Evolutionary conservation across 1,139 yeast species (phyloP).

Genomic region (Sugiyamaella novakii): DNA sequence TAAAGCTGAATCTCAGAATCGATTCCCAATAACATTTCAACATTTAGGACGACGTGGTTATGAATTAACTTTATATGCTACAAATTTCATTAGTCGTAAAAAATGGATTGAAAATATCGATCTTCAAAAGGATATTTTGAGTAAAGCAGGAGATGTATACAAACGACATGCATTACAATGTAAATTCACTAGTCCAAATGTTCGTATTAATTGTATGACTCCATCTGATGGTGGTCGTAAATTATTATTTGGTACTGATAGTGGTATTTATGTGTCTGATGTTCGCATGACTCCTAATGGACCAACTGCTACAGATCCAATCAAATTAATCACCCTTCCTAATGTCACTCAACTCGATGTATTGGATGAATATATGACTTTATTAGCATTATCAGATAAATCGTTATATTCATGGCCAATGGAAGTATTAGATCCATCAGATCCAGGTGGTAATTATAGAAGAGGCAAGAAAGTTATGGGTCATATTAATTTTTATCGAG

Average conservation of each 20-base stretch:
- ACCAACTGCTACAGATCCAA: conserved; percentile 70
- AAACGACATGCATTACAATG: conserved; percentile 69
- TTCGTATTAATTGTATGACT: conserved; percentile 82
- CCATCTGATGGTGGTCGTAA: conserved; percentile 96
- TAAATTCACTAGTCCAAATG: conserved; percentile 63
- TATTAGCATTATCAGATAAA: conserved; percentile 82
- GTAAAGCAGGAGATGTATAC: conserved; percentile 75
- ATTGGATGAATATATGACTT: conserved; percentile 84
- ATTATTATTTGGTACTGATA: conserved; percentile 85
- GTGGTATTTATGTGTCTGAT: conserved; percentile 80
- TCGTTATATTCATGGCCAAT: conserved; percentile 81
- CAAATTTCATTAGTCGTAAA: conserved; percentile 70
- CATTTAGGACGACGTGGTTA: conserved; percentile 66
- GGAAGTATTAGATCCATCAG: conserved; percentile 62
- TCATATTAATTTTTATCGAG: conserved; percentile 86
- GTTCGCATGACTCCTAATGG: conserved; percentile 43
- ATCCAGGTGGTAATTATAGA: conserved; percentile 67
- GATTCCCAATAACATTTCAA: conserved; percentile 55
- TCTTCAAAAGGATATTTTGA: conserved; percentile 73
- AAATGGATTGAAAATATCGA: conserved; percentile 79
- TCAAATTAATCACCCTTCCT: conserved; percentile 71
- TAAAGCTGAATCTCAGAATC: conserved; percentile 32
- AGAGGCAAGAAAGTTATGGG: conserved; percentile 77
- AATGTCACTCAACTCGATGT: conserved; percentile 91
- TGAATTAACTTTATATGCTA: conserved; percentile 66